A percentile compares a stretch with the other conserved stretches of the same genome.
Conservation (phyloP, 805 yeast genomes). For the Candida taoyuanica region DNA sequence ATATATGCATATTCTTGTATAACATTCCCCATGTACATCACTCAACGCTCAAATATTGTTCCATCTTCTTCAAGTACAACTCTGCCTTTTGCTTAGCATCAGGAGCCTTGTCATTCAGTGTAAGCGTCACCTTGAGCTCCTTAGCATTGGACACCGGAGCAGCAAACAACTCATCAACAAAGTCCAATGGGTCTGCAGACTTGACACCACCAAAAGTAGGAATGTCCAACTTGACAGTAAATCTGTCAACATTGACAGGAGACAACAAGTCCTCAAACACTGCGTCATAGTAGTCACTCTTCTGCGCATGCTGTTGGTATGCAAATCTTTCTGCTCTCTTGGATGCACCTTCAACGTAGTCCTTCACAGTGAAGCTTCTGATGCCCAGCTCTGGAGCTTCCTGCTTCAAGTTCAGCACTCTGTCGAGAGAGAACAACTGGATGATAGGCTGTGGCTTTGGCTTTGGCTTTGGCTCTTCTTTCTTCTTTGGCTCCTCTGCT, state of each 20-base stretch:
- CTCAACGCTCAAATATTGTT: slow-evolving; percentile 11
- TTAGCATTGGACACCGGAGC: slow-evolving; percentile 19
- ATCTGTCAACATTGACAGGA: slow-evolving; percentile 42
- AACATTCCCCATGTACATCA: neutral
- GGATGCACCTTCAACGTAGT: slow-evolving; percentile 41
- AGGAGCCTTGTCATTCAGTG: slow-evolving; percentile 32
- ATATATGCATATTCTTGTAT: neutral
- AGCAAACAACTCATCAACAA: slow-evolving; percentile 26
- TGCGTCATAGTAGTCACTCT: slow-evolving; percentile 52
- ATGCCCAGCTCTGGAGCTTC: slow-evolving; percentile 27
- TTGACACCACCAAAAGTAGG: slow-evolving; percentile 14
- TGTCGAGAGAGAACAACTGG: slow-evolving; percentile 28
- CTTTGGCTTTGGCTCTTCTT: slow-evolving; percentile 19
- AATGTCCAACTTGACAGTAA: slow-evolving; percentile 31
- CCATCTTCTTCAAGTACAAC: slow-evolving; percentile 19
- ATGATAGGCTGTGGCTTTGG: slow-evolving; percentile 31
- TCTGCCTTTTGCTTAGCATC: slow-evolving; percentile 46
- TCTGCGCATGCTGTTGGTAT: slow-evolving; percentile 32
- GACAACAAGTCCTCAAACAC: slow-evolving; percentile 55
- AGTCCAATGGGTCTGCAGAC: slow-evolving; percentile 19
- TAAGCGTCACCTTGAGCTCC: slow-evolving; percentile 33
- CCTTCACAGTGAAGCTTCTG: slow-evolving; percentile 18
- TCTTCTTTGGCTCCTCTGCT: slow-evolving; percentile 12
- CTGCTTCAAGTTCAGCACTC: slow-evolving; percentile 27
- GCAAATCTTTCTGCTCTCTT: slow-evolving; percentile 42